Base-by-base conservation (phyloP, 345 rosid genomes). In the Carallia brachiata region DNA sequence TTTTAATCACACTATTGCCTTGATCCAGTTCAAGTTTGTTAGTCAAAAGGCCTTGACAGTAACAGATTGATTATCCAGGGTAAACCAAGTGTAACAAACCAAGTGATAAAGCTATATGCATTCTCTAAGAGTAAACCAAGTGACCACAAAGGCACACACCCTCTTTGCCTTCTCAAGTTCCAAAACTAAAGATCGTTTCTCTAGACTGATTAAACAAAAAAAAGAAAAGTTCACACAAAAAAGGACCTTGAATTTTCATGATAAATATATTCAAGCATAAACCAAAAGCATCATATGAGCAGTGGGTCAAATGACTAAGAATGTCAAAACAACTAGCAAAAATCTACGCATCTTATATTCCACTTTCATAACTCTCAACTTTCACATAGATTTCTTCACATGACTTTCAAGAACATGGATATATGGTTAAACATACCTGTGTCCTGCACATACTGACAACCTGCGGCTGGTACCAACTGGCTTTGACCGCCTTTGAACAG, bases 361-460 rank as follows among this genome's bases (percentile, higher is more conserved):
- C n/a, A 54, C 4, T 54, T 27, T 27, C 27, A 7, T 7, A 8
- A 27, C 58, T 39, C 56, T 18, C 17, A 62, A 28, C 50, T 53
- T 13, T 30, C 1, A 23, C 18, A 17, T 5, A 37, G 9, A 37
- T 40, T 40, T 6, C 6, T 8, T 19, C 47, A 18, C 40, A 63
- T 8, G 6, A n/a, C 19, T 54, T 56, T 62, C 7, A 61, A 55
- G 15, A 3, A 61, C 3, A 36, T 28, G 30, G 7, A n/a, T 50
- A 36, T 10, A 37, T 59, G 27, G 16, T 53, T 44, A 16, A 54
- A 55, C 81, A 10, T 85, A 88, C 93, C 78, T 72, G 68, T 90
- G 84, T 62, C 79, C 85, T 6, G 92, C 90, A 78, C 73, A 81
- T 74, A 90, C 83, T 15, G 87, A 71, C 53, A 85, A 69, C 67